These are phyloP conservation scores for Neospermospora avenae DNA, from an alignment of 2,329 filamentous ascomycete genomes.

Conservation along the genomic window DNA sequence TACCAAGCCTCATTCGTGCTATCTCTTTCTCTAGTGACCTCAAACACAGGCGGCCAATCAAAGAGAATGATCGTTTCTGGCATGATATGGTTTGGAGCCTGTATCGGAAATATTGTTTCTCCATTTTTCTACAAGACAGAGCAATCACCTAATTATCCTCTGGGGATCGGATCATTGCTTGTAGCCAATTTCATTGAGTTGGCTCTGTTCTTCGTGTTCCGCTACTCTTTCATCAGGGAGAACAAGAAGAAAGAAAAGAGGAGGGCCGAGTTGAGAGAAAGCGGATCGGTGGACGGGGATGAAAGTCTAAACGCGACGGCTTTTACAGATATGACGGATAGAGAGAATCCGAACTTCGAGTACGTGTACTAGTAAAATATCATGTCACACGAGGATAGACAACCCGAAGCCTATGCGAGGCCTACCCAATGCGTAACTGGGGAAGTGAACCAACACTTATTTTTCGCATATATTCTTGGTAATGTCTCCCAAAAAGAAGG, in stretches of 20 bases:
- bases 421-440: no score
- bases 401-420: no score
- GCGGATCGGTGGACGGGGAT: background rate
- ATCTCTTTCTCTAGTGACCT: background rate
- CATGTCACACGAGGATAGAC: no score
- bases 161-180: background rate
- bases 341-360: slow-evolving; percentile 1
- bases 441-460: no score
- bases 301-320: background rate
- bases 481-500: no score
- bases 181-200: background rate
- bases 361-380: no score
- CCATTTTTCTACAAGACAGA: background rate
- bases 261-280: background rate
- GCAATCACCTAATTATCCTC: background rate
- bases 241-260: slow-evolving; percentile 2
- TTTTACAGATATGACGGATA: slow-evolving; percentile 2
- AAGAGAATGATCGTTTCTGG: slow-evolving; percentile 1
- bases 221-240: slow-evolving; percentile 1
- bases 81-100: background rate
- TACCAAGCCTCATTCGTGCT: background rate
- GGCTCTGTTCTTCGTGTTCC: background rate
- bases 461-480: no score
- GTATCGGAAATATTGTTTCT: background rate
- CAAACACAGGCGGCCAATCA: background rate